phyloP scores from a whole-genome alignment of 768 basidiomycete species.

The Chlorophyllum brunneum region DNA sequence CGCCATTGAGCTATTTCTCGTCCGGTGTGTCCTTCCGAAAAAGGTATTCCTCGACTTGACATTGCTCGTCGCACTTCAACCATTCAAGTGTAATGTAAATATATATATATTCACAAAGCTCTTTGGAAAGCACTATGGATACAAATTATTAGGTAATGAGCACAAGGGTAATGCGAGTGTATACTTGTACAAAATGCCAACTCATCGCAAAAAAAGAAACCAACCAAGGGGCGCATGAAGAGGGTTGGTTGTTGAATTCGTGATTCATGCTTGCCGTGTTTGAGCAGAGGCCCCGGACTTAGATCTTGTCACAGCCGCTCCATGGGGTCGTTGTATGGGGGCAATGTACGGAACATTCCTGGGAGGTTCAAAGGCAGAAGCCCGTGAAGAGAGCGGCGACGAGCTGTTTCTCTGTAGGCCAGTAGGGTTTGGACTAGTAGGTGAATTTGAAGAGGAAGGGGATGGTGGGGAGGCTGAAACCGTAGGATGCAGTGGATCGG shows the following conservation, averaged over 20 bases:
- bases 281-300: conserved; percentile 6
- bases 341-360: conserved; percentile 2
- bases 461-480: background rate
- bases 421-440: background rate
- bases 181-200: conserved; percentile 1
- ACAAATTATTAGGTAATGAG: background rate
- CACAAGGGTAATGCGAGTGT: background rate
- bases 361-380: background rate
- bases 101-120: background rate
- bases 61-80: too few species aligned
- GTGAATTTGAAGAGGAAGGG: conserved; percentile 1
- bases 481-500: conserved; percentile 1
- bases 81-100: too few species aligned
- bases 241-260: background rate
- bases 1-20: too few species aligned
- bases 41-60: too few species aligned
- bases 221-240: background rate
- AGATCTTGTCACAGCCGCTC: conserved; percentile 4
- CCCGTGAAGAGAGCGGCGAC: conserved; percentile 1
- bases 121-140: background rate
- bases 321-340: conserved; percentile 6
- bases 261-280: conserved; percentile 4
- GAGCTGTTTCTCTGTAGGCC: background rate
- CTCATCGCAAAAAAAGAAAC: background rate
- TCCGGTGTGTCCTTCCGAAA: too few species aligned